Evolutionary conservation across 1,139 yeast species (phyloP).

Genomic region (Debaryomyces udenii): DNA sequence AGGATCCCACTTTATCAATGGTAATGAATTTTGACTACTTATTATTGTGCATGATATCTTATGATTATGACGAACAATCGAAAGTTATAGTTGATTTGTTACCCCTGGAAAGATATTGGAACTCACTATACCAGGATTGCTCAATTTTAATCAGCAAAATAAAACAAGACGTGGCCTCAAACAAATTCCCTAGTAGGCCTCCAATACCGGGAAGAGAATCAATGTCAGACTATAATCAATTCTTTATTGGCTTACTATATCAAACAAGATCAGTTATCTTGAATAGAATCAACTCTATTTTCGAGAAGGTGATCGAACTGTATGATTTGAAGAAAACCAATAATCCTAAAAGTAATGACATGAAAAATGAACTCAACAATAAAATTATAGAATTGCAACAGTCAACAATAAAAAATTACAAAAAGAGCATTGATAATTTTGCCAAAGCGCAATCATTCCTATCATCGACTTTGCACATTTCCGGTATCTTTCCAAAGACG

Average conservation of each 20-base stretch:
- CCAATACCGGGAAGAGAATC: constrained; percentile 22
- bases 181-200: constrained; percentile 22
- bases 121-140: constrained; percentile 30
- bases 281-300: constrained; percentile 32
- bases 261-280: constrained; percentile 34
- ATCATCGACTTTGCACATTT: constrained; percentile 17
- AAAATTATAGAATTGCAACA: constrained; percentile 36
- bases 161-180: not conserved
- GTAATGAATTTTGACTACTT: constrained; percentile 38
- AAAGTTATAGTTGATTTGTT: constrained; percentile 27
- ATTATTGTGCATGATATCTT: constrained; percentile 32
- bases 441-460: constrained; percentile 7
- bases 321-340: constrained; percentile 21
- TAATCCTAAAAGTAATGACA: constrained; percentile 11
- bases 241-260: constrained; percentile 34
- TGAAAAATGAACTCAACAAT: constrained; percentile 20
- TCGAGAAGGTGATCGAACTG: constrained; percentile 28
- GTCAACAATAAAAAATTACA: constrained; percentile 27
- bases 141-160: constrained; percentile 22
- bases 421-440: constrained; percentile 9
- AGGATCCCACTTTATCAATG: constrained; percentile 26
- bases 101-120: constrained; percentile 44
- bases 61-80: constrained; percentile 39
- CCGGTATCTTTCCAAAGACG: constrained; percentile 36
- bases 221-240: constrained; percentile 26